These are phyloP conservation scores for Tausonia pullulans DNA, from an alignment of 1,284 basidiomycete genomes.

Conservation along the genomic window DNA sequence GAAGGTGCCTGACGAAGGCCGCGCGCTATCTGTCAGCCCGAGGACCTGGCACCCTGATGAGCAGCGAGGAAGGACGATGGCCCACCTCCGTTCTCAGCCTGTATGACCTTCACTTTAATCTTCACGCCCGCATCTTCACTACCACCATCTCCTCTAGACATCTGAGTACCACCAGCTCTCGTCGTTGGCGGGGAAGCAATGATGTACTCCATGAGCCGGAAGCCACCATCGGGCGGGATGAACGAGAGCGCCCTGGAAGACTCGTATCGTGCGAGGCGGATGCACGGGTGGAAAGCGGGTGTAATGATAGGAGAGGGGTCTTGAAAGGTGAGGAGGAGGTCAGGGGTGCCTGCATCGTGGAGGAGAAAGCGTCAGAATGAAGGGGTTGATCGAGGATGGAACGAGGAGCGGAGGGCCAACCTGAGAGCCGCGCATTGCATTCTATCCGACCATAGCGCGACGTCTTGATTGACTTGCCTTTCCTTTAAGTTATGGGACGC, in stretches of 20 bases:
- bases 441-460: conserved; percentile 70
- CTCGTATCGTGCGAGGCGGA: conserved; percentile 58
- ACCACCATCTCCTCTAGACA: not conserved
- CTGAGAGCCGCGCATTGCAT: conserved; percentile 68
- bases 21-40: not conserved
- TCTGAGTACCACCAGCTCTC: not conserved
- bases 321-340: conserved; percentile 66
- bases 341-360: conserved; percentile 59
- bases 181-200: not conserved
- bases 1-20: conserved; percentile 47
- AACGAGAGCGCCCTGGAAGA: conserved; percentile 74
- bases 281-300: conserved; percentile 80
- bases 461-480: conserved; percentile 59
- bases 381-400: not conserved
- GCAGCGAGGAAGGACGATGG: not conserved
- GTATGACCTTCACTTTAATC: conserved; percentile 6
- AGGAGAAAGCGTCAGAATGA: conserved; percentile 5
- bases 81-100: conserved; percentile 6
- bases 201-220: conserved; percentile 59
- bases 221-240: conserved; percentile 86
- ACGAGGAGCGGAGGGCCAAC: conserved; percentile 32
- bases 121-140: conserved; percentile 3
- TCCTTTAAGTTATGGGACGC: conserved; percentile 36
- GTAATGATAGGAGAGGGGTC: conserved; percentile 65
- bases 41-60: not conserved